A percentile compares a stretch with the other conserved stretches of the same genome.
phyloP scores from a whole-genome alignment of 805 yeast genomes.

The Saccharomyces paradoxus region DNA sequence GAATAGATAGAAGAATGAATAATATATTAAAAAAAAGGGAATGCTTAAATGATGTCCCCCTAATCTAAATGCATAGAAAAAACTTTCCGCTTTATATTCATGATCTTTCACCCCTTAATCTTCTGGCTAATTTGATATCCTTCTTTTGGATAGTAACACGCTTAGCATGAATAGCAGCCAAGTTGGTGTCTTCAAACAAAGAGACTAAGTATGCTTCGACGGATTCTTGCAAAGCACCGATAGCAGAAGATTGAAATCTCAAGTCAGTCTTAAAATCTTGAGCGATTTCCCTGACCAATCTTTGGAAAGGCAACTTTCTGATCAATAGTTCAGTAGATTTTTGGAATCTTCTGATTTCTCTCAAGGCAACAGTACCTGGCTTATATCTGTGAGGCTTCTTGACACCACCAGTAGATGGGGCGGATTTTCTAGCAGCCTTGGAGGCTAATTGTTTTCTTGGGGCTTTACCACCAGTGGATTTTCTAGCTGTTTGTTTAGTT shows the following conservation, averaged over 20 bases:
- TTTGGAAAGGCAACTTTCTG: constrained; percentile 94
- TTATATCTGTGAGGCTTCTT: constrained; percentile 92
- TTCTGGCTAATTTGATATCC: constrained; percentile 94
- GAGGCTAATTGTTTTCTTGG: constrained; percentile 92
- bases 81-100: constrained; percentile 27
- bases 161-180: constrained; percentile 98
- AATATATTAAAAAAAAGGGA: background rate
- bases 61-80: background rate
- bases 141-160: constrained; percentile 98
- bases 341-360: constrained; percentile 96
- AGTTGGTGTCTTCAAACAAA: constrained; percentile 92
- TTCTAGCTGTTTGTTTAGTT: constrained; percentile 91
- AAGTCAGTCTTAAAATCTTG: constrained; percentile 86
- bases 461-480: constrained; percentile 91
- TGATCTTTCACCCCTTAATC: constrained; percentile 94
- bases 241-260: constrained; percentile 95
- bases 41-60: background rate
- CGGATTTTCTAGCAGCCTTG: constrained; percentile 87
- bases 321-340: constrained; percentile 88
- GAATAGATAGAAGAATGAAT: background rate
- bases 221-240: constrained; percentile 96
- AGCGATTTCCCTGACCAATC: constrained; percentile 92
- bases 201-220: constrained; percentile 97
- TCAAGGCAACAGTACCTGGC: constrained; percentile 94
- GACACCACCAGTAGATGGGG: constrained; percentile 88